phyloP scores from a whole-genome alignment of 179 eudicot genomes.

The Patellifolia procumbens region DNA sequence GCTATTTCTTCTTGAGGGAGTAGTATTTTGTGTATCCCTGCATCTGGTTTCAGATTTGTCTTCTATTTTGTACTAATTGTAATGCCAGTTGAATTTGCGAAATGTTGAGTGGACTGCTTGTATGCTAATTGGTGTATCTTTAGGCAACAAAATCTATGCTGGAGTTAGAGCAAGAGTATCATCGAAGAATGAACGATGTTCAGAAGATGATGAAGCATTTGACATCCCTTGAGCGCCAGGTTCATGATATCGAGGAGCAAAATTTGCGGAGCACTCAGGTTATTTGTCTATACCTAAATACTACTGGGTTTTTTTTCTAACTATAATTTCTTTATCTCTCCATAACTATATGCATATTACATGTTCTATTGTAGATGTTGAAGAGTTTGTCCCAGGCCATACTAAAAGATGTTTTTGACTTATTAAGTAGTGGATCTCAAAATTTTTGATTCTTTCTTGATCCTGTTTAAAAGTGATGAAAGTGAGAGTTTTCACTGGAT shows the following conservation, averaged over 20 bases:
- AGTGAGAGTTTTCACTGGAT: neutral
- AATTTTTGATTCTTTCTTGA: neutral
- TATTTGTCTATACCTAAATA: neutral
- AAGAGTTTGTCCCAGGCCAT: neutral
- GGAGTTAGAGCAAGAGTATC: slow-evolving; percentile 62
- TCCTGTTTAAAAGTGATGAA: neutral
- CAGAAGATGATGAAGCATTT: slow-evolving; percentile 47
- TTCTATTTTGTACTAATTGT: neutral
- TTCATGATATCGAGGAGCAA: slow-evolving; percentile 62
- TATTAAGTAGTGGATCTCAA: neutral
- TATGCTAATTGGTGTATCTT: slow-evolving; percentile 17
- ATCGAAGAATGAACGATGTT: slow-evolving; percentile 39
- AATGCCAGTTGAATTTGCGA: slow-evolving; percentile 1
- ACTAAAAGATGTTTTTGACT: neutral
- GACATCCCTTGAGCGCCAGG: slow-evolving; percentile 56
- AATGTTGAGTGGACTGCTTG: neutral
- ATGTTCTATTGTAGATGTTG: neutral
- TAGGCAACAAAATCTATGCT: slow-evolving; percentile 70
- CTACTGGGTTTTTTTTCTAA: neutral
- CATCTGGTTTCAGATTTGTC: neutral
- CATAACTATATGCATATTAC: neutral
- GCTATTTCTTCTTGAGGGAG: neutral
- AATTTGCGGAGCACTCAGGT: slow-evolving; percentile 78
- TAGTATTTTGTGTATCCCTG: neutral
- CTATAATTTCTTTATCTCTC: neutral